Conservation (phyloP, 140 eudicot species). For the Flaveria floridana region DNA sequence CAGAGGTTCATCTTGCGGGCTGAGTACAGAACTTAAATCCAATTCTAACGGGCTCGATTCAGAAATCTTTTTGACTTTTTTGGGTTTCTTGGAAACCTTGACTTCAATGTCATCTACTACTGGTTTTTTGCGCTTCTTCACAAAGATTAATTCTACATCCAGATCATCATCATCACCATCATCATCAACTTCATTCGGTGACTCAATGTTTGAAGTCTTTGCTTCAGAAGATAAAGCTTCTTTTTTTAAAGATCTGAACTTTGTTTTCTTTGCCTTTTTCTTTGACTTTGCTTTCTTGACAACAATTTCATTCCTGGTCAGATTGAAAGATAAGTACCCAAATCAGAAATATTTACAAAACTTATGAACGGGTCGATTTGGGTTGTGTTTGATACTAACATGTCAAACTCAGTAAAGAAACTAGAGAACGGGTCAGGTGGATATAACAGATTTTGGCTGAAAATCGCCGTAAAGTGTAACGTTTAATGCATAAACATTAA, state of each 20-base stretch:
- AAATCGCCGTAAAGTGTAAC: background rate
- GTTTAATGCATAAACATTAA: background rate
- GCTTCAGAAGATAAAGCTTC: slow-evolving; percentile 59
- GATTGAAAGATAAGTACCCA: slow-evolving; percentile 13
- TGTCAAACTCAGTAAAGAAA: background rate
- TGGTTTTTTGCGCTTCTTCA: slow-evolving; percentile 65
- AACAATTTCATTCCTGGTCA: slow-evolving; percentile 51
- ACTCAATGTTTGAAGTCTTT: slow-evolving; percentile 43
- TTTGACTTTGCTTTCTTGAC: slow-evolving; percentile 66
- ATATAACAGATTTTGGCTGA: background rate
- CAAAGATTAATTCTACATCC: slow-evolving; percentile 41
- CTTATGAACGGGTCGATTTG: background rate
- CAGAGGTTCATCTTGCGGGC: slow-evolving; percentile 51
- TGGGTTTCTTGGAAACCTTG: slow-evolving; percentile 48
- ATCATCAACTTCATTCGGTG: slow-evolving; percentile 52
- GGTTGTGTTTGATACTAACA: background rate
- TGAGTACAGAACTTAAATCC: slow-evolving; percentile 39
- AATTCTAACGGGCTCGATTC: slow-evolving; percentile 30
- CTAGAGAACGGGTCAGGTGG: background rate
- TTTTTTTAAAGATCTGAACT: slow-evolving; percentile 86
- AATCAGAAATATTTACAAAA: slow-evolving; percentile 12
- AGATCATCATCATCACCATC: slow-evolving; percentile 26
- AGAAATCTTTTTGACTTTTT: slow-evolving; percentile 58
- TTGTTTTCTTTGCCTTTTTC: slow-evolving; percentile 83
- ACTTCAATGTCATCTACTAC: slow-evolving; percentile 39